These are phyloP conservation scores for Ramaria sp. DNA, from an alignment of 768 basidiomycete species.

Conservation along the genomic window DNA sequence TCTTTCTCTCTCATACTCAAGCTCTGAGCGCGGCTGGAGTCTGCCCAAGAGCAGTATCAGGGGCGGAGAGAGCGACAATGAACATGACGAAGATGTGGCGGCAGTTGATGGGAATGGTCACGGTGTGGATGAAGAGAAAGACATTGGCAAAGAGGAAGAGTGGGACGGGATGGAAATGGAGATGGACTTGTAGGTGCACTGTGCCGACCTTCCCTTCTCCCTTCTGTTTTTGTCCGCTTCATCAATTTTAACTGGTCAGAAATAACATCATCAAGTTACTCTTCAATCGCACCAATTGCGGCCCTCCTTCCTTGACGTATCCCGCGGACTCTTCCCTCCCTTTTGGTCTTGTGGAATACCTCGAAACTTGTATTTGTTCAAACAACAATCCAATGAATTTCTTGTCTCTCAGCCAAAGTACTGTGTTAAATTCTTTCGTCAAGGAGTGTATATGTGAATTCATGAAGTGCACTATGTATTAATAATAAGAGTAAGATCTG, in stretches of 20 bases:
- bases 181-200: constrained; percentile 5
- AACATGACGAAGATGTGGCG: not conserved
- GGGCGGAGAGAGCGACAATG: not conserved
- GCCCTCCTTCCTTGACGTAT: not conserved
- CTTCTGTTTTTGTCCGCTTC: not conserved
- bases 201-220: not conserved
- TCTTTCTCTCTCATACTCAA: not conserved
- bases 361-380: not conserved
- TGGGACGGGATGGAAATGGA: constrained; percentile 8
- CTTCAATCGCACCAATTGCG: not conserved
- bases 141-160: constrained; percentile 1
- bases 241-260: not conserved
- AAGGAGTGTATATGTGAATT: no score
- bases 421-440: no score
- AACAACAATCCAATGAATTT: no score
- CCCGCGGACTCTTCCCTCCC: not conserved
- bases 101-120: not conserved
- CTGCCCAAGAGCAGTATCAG: not conserved
- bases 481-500: no score
- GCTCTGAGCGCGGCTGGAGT: not conserved
- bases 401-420: no score
- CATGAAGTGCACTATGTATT: no score
- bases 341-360: not conserved
- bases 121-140: not conserved
- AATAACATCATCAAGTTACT: not conserved